Percentiles rank a stretch among this genome's conserved stretches.
Evolutionary conservation across 2,329 filamentous ascomycete species (phyloP).

Genomic region (Leptosphaerulina australis): DNA sequence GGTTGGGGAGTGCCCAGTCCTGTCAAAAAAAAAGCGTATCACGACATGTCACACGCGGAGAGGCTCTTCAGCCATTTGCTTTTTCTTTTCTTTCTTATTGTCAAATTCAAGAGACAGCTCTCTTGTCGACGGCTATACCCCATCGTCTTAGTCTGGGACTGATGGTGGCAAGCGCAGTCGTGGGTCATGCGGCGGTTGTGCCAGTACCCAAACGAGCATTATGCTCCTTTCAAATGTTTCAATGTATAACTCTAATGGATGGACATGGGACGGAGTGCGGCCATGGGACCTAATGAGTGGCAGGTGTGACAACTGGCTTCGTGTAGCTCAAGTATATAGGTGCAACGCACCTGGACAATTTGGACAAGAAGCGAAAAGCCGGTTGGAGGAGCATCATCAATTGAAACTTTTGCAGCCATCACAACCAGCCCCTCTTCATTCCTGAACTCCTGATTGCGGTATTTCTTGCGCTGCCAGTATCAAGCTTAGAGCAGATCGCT

Average conservation of each 20-base stretch:
- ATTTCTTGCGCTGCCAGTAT: too few species aligned
- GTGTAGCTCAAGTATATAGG: slow-evolving; percentile 16
- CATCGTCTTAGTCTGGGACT: slow-evolving; percentile 30
- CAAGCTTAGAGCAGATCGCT: background rate
- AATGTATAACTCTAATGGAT: slow-evolving; percentile 32
- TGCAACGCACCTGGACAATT: slow-evolving; percentile 13
- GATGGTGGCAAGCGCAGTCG: slow-evolving; percentile 41
- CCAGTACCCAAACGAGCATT: slow-evolving; percentile 17
- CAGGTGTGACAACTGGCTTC: slow-evolving; percentile 20
- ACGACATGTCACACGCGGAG: slow-evolving; percentile 34
- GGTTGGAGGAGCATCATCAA: background rate
- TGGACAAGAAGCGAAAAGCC: background rate
- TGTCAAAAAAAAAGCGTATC: slow-evolving; percentile 30
- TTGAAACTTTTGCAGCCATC: slow-evolving; percentile 9
- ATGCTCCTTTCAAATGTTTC: slow-evolving; percentile 26
- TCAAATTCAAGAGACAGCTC: slow-evolving; percentile 37
- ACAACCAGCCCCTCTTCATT: background rate
- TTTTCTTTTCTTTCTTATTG: slow-evolving; percentile 24
- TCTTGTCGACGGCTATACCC: slow-evolving; percentile 45
- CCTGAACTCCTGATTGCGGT: background rate
- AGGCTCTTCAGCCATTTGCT: slow-evolving; percentile 43
- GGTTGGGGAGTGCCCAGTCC: slow-evolving; percentile 12
- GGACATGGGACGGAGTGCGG: slow-evolving; percentile 14
- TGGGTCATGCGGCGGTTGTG: slow-evolving; percentile 22
- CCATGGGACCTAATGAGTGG: slow-evolving; percentile 24